A percentile compares a stretch with the other conserved stretches of the same genome.
phyloP scores from a whole-genome alignment of 352 stramenopile species.

The Peronospora farinosa region DNA sequence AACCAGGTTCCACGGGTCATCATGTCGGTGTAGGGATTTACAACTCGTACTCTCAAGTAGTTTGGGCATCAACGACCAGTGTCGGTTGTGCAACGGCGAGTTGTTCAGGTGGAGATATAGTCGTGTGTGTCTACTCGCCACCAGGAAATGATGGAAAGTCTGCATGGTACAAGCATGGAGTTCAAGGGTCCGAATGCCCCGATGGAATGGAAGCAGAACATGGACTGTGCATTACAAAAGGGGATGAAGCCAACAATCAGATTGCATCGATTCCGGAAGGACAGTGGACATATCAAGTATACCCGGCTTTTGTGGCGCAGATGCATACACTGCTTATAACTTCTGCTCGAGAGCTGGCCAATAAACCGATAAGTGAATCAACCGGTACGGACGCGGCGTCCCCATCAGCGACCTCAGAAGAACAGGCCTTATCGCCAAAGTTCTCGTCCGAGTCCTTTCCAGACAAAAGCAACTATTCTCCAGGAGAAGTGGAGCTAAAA shows the following conservation, averaged over 20 bases:
- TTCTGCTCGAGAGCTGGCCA: constrained; percentile 26
- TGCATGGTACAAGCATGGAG: constrained; percentile 52
- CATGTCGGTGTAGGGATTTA: constrained; percentile 52
- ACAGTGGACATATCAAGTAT: constrained; percentile 45
- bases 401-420: background rate
- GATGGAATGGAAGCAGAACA: constrained; percentile 30
- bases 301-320: constrained; percentile 43
- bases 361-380: constrained; percentile 9
- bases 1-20: constrained; percentile 35
- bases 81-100: constrained; percentile 56
- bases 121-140: too few relatives aligned
- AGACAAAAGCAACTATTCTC: background rate
- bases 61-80: constrained; percentile 51
- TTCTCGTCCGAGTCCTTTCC: background rate
- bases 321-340: constrained; percentile 42
- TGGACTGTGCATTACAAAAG: constrained; percentile 40
- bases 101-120: too few relatives aligned
- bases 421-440: background rate
- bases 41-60: constrained; percentile 68
- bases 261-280: constrained; percentile 47
- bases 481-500: too few relatives aligned
- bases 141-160: too few relatives aligned
- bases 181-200: constrained; percentile 36
- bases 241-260: constrained; percentile 36
- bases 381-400: background rate